These are phyloP conservation scores for Coemansia furcata DNA, from an alignment of 192 early-diverging fungal genomes.

Conservation along the genomic window DNA sequence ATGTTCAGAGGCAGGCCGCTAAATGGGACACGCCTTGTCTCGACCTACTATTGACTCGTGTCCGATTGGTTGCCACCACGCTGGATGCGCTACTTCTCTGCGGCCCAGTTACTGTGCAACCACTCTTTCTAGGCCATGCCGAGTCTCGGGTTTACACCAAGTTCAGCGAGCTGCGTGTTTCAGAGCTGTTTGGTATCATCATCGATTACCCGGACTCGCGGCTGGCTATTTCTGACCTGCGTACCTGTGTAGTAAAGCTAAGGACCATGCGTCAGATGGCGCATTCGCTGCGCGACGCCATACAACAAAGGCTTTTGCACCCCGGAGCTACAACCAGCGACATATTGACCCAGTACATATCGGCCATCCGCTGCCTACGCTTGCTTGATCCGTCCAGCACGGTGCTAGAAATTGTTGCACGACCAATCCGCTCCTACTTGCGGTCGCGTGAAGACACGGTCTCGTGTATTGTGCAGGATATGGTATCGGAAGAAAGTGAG, in stretches of 20 bases:
- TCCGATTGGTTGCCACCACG: background rate
- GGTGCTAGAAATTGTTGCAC: slow-evolving; percentile 62
- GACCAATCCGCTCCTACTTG: slow-evolving; percentile 60
- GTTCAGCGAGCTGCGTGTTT: slow-evolving; percentile 42
- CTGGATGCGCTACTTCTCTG: slow-evolving; percentile 17
- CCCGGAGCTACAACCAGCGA: slow-evolving; percentile 70
- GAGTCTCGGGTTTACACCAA: slow-evolving; percentile 6
- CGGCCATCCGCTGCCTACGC: slow-evolving; percentile 65
- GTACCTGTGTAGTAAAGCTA: slow-evolving; percentile 35
- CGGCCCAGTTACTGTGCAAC: background rate
- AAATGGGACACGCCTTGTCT: slow-evolving; percentile 26
- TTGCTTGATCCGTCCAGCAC: slow-evolving; percentile 67
- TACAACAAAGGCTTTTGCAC: slow-evolving; percentile 63
- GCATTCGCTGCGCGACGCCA: slow-evolving; percentile 15
- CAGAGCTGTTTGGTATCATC: slow-evolving; percentile 71
- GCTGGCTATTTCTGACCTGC: slow-evolving; percentile 62
- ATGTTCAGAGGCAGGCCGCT: slow-evolving; percentile 1
- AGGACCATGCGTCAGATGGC: slow-evolving; percentile 27
- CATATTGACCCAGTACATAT: slow-evolving; percentile 69
- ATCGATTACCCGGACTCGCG: slow-evolving; percentile 67
- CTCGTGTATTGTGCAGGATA: slow-evolving; percentile 60
- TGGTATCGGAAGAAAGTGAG: slow-evolving; percentile 65
- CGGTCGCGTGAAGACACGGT: slow-evolving; percentile 66
- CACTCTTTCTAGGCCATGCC: background rate
- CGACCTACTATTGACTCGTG: background rate